Conservation (phyloP, 768 basidiomycete genomes). For the Solioccasus polychromus region DNA sequence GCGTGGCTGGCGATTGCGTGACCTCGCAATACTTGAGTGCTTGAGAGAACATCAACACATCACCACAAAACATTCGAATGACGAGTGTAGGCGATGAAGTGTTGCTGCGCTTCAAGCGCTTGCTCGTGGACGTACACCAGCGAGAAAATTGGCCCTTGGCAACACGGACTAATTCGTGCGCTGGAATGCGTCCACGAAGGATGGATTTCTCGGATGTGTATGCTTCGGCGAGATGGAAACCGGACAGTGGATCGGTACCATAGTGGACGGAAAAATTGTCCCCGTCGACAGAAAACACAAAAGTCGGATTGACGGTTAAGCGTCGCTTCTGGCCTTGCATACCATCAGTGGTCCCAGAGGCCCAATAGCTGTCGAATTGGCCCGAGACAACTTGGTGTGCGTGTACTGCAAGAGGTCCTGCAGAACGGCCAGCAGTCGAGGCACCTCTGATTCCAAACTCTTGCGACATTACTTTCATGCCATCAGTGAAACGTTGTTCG, state of each 20-base stretch:
- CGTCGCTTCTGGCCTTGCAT: background rate
- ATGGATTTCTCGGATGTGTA: constrained; percentile 12
- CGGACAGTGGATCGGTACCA: constrained; percentile 26
- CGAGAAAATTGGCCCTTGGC: constrained; percentile 24
- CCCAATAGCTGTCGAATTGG: constrained; percentile 26
- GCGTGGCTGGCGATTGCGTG: constrained; percentile 10
- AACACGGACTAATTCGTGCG: constrained; percentile 8
- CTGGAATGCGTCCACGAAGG: background rate
- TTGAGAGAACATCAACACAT: constrained; percentile 25
- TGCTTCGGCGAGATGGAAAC: constrained; percentile 31
- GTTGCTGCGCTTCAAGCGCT: constrained; percentile 11
- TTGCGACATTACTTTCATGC: constrained; percentile 6
- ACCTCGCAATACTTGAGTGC: constrained; percentile 16
- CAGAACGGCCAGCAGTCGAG: constrained; percentile 22
- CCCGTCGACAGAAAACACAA: constrained; percentile 26
- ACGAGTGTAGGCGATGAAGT: constrained; percentile 18
- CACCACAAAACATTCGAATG: constrained; percentile 30
- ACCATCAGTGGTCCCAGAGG: constrained; percentile 16
- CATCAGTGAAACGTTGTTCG: constrained; percentile 6
- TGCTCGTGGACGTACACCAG: constrained; percentile 21
- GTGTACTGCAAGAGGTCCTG: constrained; percentile 21
- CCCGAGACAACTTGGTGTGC: background rate
- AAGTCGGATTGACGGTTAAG: constrained; percentile 26
- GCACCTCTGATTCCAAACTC: background rate
- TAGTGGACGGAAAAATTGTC: constrained; percentile 28